Base-by-base conservation (phyloP, 805 yeast genomes). In the Nakazawaea molendinolei region DNA sequence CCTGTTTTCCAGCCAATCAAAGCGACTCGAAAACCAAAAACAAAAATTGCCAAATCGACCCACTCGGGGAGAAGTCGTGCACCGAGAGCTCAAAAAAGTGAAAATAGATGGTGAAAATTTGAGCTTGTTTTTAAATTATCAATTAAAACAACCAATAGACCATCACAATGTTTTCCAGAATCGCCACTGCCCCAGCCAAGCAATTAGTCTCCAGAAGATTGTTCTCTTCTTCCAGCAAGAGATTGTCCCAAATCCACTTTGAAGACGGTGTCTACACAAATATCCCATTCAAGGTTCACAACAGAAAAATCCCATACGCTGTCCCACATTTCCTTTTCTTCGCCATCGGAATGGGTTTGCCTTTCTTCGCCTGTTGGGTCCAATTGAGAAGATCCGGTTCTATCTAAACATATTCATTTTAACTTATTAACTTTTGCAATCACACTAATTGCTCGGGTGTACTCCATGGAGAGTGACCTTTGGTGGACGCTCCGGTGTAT, bases 211-310 rank as follows among this genome's bases (percentile, higher is more conserved):
- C 44, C 27, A 48, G 44, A 37, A 66, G 82, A 61, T 53, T 64
- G 26, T 79, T 79, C 58, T 63, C 79, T 46, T 63, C 86, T 48
- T 63, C 80, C 32, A 54, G 81, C 40, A 57, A 67, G 50, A 60
- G 38, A 40, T 28, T 30, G 28, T 38, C 47, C 25, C 44, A 56
- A 36, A 66, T 63, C 45, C 83, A 75, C 64, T 78, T 72, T 56
- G 76, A 77, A 52, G 82, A 75, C 55, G 97, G 97, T 55, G 79
- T 80, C 32, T 92, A 92, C 79, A 69, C 82, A 54, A 90, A 92
- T 76, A 57, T 90, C 46, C 98, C 98, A 48, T 92, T 90, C 78
- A 77, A 77, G 73, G 95, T 90, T 45, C 87, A 86, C 74, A 71
- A 79, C 76, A 87, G 95, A 74, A 83, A 78, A 69, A 73, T 90